Base-by-base conservation (phyloP, 2,329 filamentous ascomycete genomes). In the Colletotrichum trifolii region DNA sequence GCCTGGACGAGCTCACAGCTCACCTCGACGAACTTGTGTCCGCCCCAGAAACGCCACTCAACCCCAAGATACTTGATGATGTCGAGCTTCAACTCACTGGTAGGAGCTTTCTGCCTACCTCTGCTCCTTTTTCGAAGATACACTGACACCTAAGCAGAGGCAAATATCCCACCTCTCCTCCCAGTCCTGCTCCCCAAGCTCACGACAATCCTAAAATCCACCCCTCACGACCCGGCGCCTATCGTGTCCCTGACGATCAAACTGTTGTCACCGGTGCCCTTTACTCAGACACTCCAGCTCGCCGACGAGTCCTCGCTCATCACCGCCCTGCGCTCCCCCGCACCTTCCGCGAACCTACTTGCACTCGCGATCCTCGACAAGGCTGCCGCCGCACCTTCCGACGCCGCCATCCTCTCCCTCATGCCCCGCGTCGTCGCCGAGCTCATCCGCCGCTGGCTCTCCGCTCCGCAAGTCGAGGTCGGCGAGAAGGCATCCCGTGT, bases 71-170 rank as follows among this genome's bases (percentile, higher is more conserved):
- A 2, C 84, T 89, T 64, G 87, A 89, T 70, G 77, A 87, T 70
- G 82, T 89, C 48, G 83, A 86, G 69, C 80, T 89, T 4, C 86
- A 89, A 71, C 77, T 89, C 13, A 88, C 80, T 46, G 83, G 85
- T 84, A 72, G 34, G 73, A 25, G 25, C 25, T 63, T 10, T 36
- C 3, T 34, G 36, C 11, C 13, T n/a, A 40, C 12, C 13, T 34
- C 34, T 25, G 6, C 13, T 45, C 17, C 45, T 62, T 4, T 34
- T 38, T 13, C 15, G 62, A 62, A 67, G 48, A 64, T 53, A 7
- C 12, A 35, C 6, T 40, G 8, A 35, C 17, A 34, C 25, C 52
- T 59, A 8, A 45, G 2, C 56, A 86, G 85, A 86, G 47, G 73
- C 74, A 67, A 88, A 87, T 70, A 85, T 81, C 39, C 80, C 79